A percentile compares a stretch with the other conserved stretches of the same genome.
Conservation (phyloP, 352 stramenopile genomes). For the Globisporangium solare region DNA sequence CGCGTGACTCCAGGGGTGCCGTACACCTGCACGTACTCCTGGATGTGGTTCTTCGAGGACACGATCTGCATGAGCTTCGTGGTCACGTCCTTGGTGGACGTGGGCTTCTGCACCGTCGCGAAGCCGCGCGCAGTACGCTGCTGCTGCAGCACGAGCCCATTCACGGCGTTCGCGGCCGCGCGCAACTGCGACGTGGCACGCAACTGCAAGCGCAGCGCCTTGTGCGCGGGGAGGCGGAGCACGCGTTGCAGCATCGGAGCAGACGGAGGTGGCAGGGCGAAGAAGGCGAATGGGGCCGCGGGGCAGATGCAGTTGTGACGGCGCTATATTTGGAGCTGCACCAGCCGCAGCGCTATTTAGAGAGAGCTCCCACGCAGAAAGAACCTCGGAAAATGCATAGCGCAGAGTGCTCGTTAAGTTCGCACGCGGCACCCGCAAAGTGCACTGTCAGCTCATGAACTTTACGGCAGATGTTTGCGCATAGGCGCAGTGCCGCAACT, state of each 20-base stretch:
- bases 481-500: neutral
- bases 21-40: conserved; percentile 74
- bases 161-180: neutral
- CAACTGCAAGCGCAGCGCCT: conserved; percentile 11
- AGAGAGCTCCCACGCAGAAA: neutral
- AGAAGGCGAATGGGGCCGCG: neutral
- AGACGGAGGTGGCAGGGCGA: neutral
- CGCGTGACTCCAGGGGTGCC: conserved; percentile 60
- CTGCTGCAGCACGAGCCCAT: neutral
- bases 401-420: neutral
- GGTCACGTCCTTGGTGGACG: conserved; percentile 50
- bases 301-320: neutral
- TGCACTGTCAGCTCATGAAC: neutral
- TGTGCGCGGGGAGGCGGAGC: conserved; percentile 13
- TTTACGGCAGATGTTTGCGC: conserved; percentile 3
- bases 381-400: conserved; percentile 3
- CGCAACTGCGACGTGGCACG: conserved; percentile 1
- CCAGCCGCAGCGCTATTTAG: neutral
- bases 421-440: neutral
- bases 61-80: conserved; percentile 58
- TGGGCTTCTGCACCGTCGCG: conserved; percentile 15
- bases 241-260: conserved; percentile 20
- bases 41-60: conserved; percentile 43
- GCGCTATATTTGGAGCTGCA: neutral
- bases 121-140: conserved; percentile 11